Percentiles rank a stretch among this genome's conserved stretches.
phyloP scores from a whole-genome alignment of 441 rosid species.

The Gossypium lobatum region DNA sequence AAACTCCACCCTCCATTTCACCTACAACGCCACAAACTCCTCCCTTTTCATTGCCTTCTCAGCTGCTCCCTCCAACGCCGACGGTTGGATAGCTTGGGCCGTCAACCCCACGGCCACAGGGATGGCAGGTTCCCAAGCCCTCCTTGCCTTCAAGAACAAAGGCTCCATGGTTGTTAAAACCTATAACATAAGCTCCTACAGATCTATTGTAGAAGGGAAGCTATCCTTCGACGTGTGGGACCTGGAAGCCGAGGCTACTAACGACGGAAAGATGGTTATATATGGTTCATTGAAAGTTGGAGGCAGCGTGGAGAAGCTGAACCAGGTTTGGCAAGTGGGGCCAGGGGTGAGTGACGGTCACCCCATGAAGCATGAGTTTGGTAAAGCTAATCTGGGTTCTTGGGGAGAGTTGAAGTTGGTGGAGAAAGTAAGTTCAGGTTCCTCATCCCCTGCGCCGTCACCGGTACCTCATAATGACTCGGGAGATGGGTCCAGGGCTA shows the following conservation, averaged over 20 bases:
- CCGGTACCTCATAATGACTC: conserved; percentile 3
- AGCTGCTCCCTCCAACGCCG: conserved; percentile 34
- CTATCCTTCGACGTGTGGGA: conserved; percentile 54
- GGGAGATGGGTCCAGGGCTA: conserved; percentile 15
- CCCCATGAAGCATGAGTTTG: conserved; percentile 33
- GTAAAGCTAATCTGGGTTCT: conserved; percentile 22
- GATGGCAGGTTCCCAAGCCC: conserved; percentile 68
- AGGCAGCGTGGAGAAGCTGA: conserved; percentile 30
- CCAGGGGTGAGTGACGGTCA: conserved; percentile 28
- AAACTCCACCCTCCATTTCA: conserved; percentile 54
- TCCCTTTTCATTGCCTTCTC: conserved; percentile 76
- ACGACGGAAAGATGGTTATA: conserved; percentile 28
- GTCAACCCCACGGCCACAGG: conserved; percentile 49
- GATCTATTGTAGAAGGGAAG: conserved; percentile 15
- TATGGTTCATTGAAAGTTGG: conserved; percentile 54
- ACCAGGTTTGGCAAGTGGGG: conserved; percentile 85
- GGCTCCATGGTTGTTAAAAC: conserved; percentile 31
- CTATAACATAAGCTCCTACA: conserved; percentile 36
- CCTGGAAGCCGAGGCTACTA: conserved; percentile 24
- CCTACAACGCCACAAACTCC: conserved; percentile 58
- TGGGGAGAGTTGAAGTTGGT: conserved; percentile 22
- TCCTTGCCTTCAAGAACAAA: conserved; percentile 46
- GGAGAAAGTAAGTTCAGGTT: not conserved
- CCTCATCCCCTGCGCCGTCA: conserved; percentile 12
- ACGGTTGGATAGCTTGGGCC: conserved; percentile 78